Percentiles rank a stretch among this genome's conserved stretches.
These are phyloP conservation scores for Solanum hybrid DNA, from an alignment of 305 asterid species.

Conservation along the genomic window DNA sequence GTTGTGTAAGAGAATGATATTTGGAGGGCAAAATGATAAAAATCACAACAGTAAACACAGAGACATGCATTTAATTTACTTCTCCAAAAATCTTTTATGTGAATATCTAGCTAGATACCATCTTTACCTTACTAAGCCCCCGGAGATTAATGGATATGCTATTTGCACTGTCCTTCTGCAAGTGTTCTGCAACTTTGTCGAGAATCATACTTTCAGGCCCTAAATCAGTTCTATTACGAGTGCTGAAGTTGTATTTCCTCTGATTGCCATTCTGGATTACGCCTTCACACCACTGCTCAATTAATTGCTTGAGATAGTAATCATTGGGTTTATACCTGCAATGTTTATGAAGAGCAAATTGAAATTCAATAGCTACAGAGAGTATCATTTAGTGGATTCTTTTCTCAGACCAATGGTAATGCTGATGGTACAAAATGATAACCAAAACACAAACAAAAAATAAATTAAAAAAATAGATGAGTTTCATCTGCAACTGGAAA, in stretches of 20 bases:
- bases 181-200: slow-evolving; percentile 76
- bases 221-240: slow-evolving; percentile 21
- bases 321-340: slow-evolving; percentile 84
- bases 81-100: not conserved
- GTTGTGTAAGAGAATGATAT: not conserved
- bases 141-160: slow-evolving; percentile 65
- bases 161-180: slow-evolving; percentile 58
- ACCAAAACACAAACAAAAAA: not conserved
- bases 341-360: slow-evolving; percentile 2
- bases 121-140: slow-evolving; percentile 71
- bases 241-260: slow-evolving; percentile 23
- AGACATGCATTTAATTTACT: not conserved
- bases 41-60: not conserved
- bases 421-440: not conserved
- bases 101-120: not conserved
- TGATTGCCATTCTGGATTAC: slow-evolving; percentile 46
- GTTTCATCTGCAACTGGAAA: not conserved
- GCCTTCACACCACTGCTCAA: slow-evolving; percentile 99
- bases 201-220: slow-evolving; percentile 60
- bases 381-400: not conserved
- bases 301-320: slow-evolving; percentile 75
- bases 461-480: not conserved
- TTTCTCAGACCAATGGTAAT: not conserved
- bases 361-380: not conserved
- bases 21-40: not conserved